phyloP scores from a whole-genome alignment of 495 filamentous ascomycete genomes.

The Aspergillus homomorphus region DNA sequence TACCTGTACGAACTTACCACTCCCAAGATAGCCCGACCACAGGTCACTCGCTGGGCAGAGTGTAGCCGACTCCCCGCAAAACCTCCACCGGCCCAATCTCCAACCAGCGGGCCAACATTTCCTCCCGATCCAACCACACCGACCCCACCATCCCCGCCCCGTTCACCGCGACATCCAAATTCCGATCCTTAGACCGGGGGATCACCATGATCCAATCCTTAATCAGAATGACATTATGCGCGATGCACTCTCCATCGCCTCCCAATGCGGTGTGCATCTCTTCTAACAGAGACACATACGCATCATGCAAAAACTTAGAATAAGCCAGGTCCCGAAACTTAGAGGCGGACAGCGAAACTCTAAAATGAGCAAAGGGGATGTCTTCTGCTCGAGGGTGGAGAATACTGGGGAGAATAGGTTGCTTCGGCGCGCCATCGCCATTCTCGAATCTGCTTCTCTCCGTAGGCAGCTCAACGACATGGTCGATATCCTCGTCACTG shows the following conservation, averaged over 20 bases:
- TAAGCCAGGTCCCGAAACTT: background rate
- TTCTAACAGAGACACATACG: constrained; percentile 27
- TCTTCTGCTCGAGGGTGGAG: background rate
- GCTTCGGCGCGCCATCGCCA: too few relatives aligned
- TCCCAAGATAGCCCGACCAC: too few relatives aligned
- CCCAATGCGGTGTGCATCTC: constrained; percentile 21
- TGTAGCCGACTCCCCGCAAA: constrained; percentile 19
- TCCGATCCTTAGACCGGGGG: constrained; percentile 25
- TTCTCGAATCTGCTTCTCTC: constrained; percentile 1
- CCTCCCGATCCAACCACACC: constrained; percentile 30
- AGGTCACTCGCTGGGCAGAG: too few relatives aligned
- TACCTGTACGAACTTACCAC: too few relatives aligned
- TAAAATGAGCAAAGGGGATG: background rate
- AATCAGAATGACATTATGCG: constrained; percentile 43
- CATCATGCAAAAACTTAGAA: constrained; percentile 4
- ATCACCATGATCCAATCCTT: constrained; percentile 40
- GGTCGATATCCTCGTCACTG: constrained; percentile 6
- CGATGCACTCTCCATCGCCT: constrained; percentile 12
- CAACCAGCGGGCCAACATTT: constrained; percentile 32
- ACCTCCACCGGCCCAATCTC: constrained; percentile 21
- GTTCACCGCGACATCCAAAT: constrained; percentile 30
- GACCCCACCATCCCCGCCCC: constrained; percentile 41
- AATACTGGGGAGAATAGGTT: background rate
- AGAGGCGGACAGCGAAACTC: background rate
- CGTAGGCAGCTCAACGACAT: constrained; percentile 1